Base-by-base conservation (phyloP, 2,329 filamentous ascomycete genomes). In the Myotisia sp. region DNA sequence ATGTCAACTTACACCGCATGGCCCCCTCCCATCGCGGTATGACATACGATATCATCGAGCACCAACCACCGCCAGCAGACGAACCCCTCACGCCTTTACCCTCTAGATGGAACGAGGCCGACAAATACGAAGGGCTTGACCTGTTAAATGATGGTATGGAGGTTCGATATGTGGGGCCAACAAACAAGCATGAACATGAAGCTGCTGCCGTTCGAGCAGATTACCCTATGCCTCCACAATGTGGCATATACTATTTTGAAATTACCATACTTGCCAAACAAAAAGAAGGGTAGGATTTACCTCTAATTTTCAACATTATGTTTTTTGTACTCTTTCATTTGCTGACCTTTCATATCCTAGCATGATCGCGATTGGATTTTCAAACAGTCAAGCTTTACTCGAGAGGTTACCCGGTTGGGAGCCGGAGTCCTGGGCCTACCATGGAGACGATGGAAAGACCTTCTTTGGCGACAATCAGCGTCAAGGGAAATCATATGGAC, bases 241-340 rank as follows among this genome's bases (percentile, higher is more conserved):
- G 82, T 45, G 90, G 90, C 2, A 78, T 98, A 39, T 98, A 93
- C 56, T 98, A 98, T 55, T 98, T 76, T 51, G 90, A 98, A 49
- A 65, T 76, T 21, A 71, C 70, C 6, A 70, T 83, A 30, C 54
- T 76, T 33, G 71, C 73, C 5, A 74, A 76, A 48, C 71, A 71
- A 33, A 76, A 77, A 50, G 77, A 81, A 47, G 73, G 72, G 73
- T 76, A 63, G 43, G 68, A n/a, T 47, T 7, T 20, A 28, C 20
- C 13, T 16, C 18, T 35, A 21, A 12, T 27, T 3, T n/a, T 3
- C 2, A n/a, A 6, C 6, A n/a, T 7, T n/a, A 23, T 23, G 22
- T 20, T 20, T 4, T 28, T 6, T 4, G 34, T 47, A 14, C 24
- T 34, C n/a, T 26, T 73, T 58, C 29, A 59, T 54, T 24, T 33